Evolutionary conservation across 192 early-diverging fungal genomes (phyloP), one percentile per base, ranked within the genome.

Genomic region (Lobulomyces angularis): DNA sequence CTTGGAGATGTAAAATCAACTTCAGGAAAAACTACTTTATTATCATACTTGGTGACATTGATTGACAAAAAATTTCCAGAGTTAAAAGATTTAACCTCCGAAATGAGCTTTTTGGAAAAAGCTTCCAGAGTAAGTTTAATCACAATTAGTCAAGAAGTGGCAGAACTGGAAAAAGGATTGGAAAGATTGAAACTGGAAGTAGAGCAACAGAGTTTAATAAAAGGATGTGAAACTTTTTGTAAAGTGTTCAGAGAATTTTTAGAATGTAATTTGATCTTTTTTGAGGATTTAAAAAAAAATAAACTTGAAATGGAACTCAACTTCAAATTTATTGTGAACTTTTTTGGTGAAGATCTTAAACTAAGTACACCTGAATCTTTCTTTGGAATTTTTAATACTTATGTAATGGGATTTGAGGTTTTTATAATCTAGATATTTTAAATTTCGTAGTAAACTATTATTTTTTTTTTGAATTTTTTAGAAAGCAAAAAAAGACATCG

Each of bases 301-400:
- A 63, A 43, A 26, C 16, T 21, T 8, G 48, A 59, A 25, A 59
- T 59, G 48, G 56, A 59, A 34, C 26, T 27, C n/a, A 8, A 9
- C 5, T 58, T 58, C 37, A 58, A 58, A 36, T 14, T 18, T 2
- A 48, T 44, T 5, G 51, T 65, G 4, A 16, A 46, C 3, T 38
- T 62, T 3, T 71, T 60, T 30, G 64, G 64, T 12, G 69, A 71
- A 41, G 69, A 71, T 27, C 49, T 55, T 3, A 71, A 71, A 34
- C 61, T 42, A 8, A 55, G 38, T 18, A 70, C 67, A 1, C 67
- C 69, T 1, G 69, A 71, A 55, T 61, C 59, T 37, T 71, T 71
- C 30, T 71, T 71, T 48, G 58, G 62, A 14, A 53, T 56, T 5
- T 71, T 71, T 35, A 28, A 41, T 21, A 52, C 44, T 20, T 71